Evolutionary conservation across 805 yeast genomes (phyloP).

Genomic region (Scheffersomyces stipitis): DNA sequence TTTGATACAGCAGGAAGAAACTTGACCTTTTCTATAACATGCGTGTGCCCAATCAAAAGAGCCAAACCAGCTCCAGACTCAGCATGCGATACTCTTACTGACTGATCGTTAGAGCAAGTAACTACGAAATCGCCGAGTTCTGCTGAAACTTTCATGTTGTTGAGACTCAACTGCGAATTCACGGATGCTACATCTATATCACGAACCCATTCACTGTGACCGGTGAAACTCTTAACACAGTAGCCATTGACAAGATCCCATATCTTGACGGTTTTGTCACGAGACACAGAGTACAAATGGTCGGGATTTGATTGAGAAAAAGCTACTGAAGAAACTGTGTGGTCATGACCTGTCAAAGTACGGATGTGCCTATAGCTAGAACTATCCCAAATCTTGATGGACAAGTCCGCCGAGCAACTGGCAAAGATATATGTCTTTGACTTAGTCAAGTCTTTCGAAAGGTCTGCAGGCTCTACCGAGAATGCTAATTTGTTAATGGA

Average conservation of each 20-base stretch:
- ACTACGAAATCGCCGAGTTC: conserved; percentile 55
- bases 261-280: conserved; percentile 59
- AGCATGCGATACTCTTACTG: conserved; percentile 65
- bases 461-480: conserved; percentile 41
- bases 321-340: conserved; percentile 66
- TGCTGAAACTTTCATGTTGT: conserved; percentile 18
- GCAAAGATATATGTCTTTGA: conserved; percentile 37
- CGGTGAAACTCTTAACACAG: conserved; percentile 63
- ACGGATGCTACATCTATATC: conserved; percentile 46
- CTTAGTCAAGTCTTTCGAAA: conserved; percentile 48
- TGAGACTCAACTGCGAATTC: conserved; percentile 13
- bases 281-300: conserved; percentile 57
- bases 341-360: conserved; percentile 83
- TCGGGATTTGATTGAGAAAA: conserved; percentile 50
- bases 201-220: conserved; percentile 90
- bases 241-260: conserved; percentile 74
- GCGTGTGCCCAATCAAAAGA: conserved; percentile 72
- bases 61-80: conserved; percentile 67
- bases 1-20: conserved; percentile 61
- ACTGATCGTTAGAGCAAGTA: conserved; percentile 79
- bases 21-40: conserved; percentile 73
- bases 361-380: conserved; percentile 51
- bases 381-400: conserved; percentile 72
- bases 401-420: conserved; percentile 52
- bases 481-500: conserved; percentile 59